These are phyloP conservation scores for Funneliformis caledonium DNA, from an alignment of 371 early-diverging fungal species.

Conservation along the genomic window DNA sequence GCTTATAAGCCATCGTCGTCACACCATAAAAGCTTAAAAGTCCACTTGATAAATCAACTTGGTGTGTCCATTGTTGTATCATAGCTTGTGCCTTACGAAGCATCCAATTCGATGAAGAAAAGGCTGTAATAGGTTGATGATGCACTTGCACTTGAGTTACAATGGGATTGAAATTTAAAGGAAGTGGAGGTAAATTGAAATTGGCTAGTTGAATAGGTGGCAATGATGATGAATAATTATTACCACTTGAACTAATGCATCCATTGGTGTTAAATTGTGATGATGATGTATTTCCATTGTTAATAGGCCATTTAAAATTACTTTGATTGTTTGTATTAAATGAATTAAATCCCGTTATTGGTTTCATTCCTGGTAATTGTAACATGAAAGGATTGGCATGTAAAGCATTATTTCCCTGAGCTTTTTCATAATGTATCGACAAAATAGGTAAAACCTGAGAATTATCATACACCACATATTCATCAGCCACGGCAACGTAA, in stretches of 20 bases:
- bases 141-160: neutral
- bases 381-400: neutral
- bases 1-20: neutral
- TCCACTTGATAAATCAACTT: neutral
- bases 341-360: neutral
- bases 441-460: constrained; percentile 18
- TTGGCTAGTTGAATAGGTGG: neutral
- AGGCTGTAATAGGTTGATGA: neutral
- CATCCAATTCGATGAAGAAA: neutral
- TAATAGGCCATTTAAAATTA: neutral
- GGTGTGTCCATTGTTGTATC: constrained; percentile 16
- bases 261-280: neutral
- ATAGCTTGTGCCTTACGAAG: constrained; percentile 8
- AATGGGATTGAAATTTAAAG: neutral
- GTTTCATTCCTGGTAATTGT: neutral
- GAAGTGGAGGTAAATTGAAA: neutral
- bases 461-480: constrained; percentile 28
- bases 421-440: constrained; percentile 7
- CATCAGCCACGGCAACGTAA: constrained; percentile 26
- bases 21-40: neutral
- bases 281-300: neutral
- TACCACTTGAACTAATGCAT: neutral
- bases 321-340: neutral
- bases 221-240: neutral
- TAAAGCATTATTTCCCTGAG: neutral